Evolutionary conservation across 495 filamentous ascomycete species (phyloP), one percentile per base, ranked within the genome.

Genomic region (Rusavskia elegans): DNA sequence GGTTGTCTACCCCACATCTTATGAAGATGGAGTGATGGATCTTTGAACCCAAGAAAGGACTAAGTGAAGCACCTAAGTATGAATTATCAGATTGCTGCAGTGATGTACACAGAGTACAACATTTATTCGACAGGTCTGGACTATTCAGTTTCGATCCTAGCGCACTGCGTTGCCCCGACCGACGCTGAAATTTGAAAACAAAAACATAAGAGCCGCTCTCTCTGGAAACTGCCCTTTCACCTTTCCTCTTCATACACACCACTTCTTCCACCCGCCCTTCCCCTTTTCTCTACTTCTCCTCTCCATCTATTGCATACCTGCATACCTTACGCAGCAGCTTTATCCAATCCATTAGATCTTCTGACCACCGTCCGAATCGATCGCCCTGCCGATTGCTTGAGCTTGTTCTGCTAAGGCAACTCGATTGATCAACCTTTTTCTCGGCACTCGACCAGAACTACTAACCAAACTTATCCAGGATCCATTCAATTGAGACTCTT

Each of bases 401-500:
- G 58, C 45, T 52, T 54, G 25, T 54, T 62, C 54, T 62, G 52
- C 53, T 45, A 53, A 57, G 61, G 48, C 25, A 55, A 63, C 65
- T 67, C 69, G 69, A 73, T 68, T 69, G 65, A 53, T 21, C 72
- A 71, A 69, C 70, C 71, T 51, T 14, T 53, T 61, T 55, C 66
- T 62, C 59, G 63, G 63, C 53, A 59, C 45, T 48, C 41, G 44
- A 66, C 56, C 58, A 48, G 56, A 65, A 66, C 55, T 70, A 68
- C 65, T 72, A 68, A 72, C 74, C 19, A 70, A 68, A 69, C 71
- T 68, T 68, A 64, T 30, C 53, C 59, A 77, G 74, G 76, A 81
- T 75, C 71, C 77, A 77, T 80, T 79, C 62, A 68, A 45, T 80
- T 76, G 76, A 76, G 70, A 73, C 68, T 80, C 77, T 79, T 78